Evolutionary conservation across 2,329 filamentous ascomycete genomes (phyloP).

Genomic region (Hypoxylon sp.): DNA sequence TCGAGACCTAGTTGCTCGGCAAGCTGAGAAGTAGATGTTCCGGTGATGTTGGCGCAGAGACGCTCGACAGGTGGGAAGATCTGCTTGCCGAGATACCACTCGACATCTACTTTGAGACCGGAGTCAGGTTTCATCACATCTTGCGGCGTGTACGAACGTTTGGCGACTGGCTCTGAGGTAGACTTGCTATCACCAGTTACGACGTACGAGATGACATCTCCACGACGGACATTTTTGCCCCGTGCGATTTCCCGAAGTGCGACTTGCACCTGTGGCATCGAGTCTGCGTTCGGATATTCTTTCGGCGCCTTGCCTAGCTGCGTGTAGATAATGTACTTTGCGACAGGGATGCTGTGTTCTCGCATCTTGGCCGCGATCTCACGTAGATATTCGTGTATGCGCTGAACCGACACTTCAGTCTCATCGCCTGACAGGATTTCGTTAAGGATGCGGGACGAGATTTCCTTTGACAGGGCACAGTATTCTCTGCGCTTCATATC

Average conservation of each 20-base stretch:
- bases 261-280: slow-evolving; percentile 97
- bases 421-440: slow-evolving; percentile 96
- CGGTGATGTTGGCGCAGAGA: slow-evolving; percentile 94
- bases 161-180: slow-evolving; percentile 79
- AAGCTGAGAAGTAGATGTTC: slow-evolving; percentile 89
- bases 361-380: slow-evolving; percentile 91
- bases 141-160: slow-evolving; percentile 88
- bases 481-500: slow-evolving; percentile 99
- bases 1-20: slow-evolving; percentile 96
- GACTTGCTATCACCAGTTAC: slow-evolving; percentile 80
- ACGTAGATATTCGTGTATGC: slow-evolving; percentile 93
- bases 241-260: slow-evolving; percentile 88
- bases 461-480: slow-evolving; percentile 94
- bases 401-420: slow-evolving; percentile 86
- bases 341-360: slow-evolving; percentile 78
- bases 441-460: slow-evolving; percentile 89
- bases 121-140: slow-evolving; percentile 86
- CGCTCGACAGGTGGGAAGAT: slow-evolving; percentile 98
- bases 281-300: slow-evolving; percentile 94
- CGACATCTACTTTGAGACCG: slow-evolving; percentile 87
- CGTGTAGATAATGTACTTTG: slow-evolving; percentile 98
- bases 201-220: slow-evolving; percentile 96
- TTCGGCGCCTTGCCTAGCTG: slow-evolving; percentile 95
- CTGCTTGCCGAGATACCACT: slow-evolving; percentile 98
- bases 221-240: slow-evolving; percentile 89